These are phyloP conservation scores for Lathyrus oleraceus DNA, from an alignment of 306 rosid genomes.

Conservation along the genomic window DNA sequence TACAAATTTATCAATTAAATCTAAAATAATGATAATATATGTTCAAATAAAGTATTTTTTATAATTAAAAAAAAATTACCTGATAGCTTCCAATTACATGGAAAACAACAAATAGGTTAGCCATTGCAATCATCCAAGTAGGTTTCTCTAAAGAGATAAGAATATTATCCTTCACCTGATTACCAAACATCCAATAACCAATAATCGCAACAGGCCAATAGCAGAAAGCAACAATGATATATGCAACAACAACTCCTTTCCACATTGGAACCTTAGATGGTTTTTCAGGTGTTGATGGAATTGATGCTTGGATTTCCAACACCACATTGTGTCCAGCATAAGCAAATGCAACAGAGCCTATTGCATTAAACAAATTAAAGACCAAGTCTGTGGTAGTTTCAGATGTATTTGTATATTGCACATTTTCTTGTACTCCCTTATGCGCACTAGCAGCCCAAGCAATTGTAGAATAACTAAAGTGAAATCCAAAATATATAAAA, in stretches of 20 bases:
- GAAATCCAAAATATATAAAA: too few species aligned
- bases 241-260: constrained; percentile 66
- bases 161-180: constrained; percentile 29
- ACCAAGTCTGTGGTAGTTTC: constrained; percentile 45
- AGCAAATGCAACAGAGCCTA: constrained; percentile 82
- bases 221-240: too few species aligned
- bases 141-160: constrained; percentile 71
- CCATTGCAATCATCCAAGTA: constrained; percentile 71
- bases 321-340: constrained; percentile 67
- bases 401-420: constrained; percentile 47
- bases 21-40: background rate
- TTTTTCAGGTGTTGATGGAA: constrained; percentile 84
- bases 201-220: too few species aligned
- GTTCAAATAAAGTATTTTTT: too few species aligned
- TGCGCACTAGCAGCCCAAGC: background rate
- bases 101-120: constrained; percentile 81
- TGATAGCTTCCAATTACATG: constrained; percentile 38
- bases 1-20: background rate
- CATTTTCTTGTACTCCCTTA: background rate
- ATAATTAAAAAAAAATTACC: constrained; percentile 40
- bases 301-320: constrained; percentile 49
- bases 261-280: constrained; percentile 93
- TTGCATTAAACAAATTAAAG: constrained; percentile 61
- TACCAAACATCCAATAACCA: too few species aligned
- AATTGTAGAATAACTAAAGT: background rate